These are phyloP conservation scores for Hsuehochloa calcarea DNA, from an alignment of 176 grass and related monocot genomes.

Conservation along the genomic window DNA sequence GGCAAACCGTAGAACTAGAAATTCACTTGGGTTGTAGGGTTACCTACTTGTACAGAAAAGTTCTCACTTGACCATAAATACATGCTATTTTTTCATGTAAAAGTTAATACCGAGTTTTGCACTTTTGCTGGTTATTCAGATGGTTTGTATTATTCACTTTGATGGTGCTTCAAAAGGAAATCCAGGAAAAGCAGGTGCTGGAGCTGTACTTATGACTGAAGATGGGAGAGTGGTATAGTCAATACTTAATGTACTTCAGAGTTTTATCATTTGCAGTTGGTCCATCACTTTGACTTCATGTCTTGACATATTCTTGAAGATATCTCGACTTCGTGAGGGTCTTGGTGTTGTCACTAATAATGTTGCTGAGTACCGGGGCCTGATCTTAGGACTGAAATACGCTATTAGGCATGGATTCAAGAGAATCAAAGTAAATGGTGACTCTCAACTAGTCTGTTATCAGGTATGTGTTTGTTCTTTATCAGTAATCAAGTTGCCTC, in stretches of 20 bases:
- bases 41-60: background rate
- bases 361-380: slow-evolving; percentile 72
- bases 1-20: background rate
- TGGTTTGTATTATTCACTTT: slow-evolving; percentile 65
- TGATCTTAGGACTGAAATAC: slow-evolving; percentile 68
- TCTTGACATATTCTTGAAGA: slow-evolving; percentile 46
- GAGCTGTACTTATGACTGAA: slow-evolving; percentile 71
- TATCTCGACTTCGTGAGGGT: slow-evolving; percentile 71
- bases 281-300: slow-evolving; percentile 21
- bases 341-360: slow-evolving; percentile 79
- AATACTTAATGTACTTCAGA: slow-evolving; percentile 12
- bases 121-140: slow-evolving; percentile 42
- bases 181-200: slow-evolving; percentile 83
- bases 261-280: slow-evolving; percentile 11
- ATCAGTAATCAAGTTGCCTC: background rate
- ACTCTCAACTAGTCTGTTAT: slow-evolving; percentile 73
- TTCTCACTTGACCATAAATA: background rate
- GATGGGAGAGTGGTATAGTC: slow-evolving; percentile 68
- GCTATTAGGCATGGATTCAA: slow-evolving; percentile 67
- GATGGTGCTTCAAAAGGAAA: slow-evolving; percentile 95
- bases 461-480: slow-evolving; percentile 42
- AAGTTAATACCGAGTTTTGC: slow-evolving; percentile 17
- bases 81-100: slow-evolving; percentile 14
- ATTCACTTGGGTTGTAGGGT: background rate
- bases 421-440: slow-evolving; percentile 60